Evolutionary conservation across 2,329 filamentous ascomycete species (phyloP).

Genomic region (Aureobasidium sp.): DNA sequence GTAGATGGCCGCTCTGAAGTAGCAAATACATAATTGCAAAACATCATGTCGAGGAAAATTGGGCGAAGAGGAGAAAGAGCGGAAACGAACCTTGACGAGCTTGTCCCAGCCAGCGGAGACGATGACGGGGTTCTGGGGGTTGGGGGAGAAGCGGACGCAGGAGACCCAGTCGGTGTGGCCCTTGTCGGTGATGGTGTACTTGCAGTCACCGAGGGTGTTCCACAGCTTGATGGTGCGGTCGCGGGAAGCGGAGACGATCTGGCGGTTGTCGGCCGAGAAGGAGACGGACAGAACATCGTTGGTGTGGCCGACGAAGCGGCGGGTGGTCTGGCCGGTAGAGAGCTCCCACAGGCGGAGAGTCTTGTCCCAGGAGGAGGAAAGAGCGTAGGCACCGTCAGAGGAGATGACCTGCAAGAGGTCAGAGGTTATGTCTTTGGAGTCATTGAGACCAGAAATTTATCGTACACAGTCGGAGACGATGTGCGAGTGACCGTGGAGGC

Average conservation of each 20-base stretch:
- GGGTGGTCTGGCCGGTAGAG: slow-evolving; percentile 90
- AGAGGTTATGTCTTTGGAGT: not conserved
- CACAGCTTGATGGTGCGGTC: slow-evolving; percentile 99
- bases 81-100: slow-evolving; percentile 88
- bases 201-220: slow-evolving; percentile 99
- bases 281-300: slow-evolving; percentile 99
- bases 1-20: slow-evolving; percentile 83
- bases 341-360: slow-evolving; percentile 99
- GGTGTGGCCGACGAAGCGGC: slow-evolving; percentile 97
- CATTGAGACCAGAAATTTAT: slow-evolving; percentile 29
- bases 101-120: slow-evolving; percentile 99
- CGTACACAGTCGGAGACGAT: slow-evolving; percentile 99
- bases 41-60: slow-evolving; percentile 64
- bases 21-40: slow-evolving; percentile 99
- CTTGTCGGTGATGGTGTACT: slow-evolving; percentile 99
- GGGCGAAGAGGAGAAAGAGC: slow-evolving; percentile 19
- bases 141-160: slow-evolving; percentile 98
- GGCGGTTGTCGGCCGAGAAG: slow-evolving; percentile 99
- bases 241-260: slow-evolving; percentile 98
- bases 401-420: slow-evolving; percentile 75
- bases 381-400: slow-evolving; percentile 97
- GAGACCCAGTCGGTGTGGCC: slow-evolving; percentile 99
- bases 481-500: slow-evolving; percentile 97
- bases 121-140: slow-evolving; percentile 99
- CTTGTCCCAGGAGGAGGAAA: slow-evolving; percentile 99